Percentiles rank a stretch among this genome's conserved stretches.
phyloP scores from a whole-genome alignment of 75 land plant species.

The Chamaecyparis obtusa region DNA sequence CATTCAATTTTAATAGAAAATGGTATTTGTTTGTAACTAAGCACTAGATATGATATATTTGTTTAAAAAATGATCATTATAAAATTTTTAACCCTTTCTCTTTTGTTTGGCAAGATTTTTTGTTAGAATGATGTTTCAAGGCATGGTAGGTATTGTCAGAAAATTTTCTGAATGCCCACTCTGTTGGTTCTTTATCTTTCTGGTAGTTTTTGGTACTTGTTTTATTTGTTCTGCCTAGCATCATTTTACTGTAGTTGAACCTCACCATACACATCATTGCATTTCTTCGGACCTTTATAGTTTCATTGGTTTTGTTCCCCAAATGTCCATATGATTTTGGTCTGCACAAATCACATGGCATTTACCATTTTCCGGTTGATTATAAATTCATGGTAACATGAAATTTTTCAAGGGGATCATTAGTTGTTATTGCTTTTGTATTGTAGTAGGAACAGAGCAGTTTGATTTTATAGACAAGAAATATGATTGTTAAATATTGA shows the following conservation, averaged over 20 bases:
- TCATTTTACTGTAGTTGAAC: neutral
- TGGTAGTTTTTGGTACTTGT: neutral
- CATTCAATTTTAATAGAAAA: neutral
- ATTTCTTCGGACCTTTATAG: neutral
- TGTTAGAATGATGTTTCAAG: neutral
- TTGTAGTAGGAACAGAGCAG: neutral
- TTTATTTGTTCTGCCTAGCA: neutral
- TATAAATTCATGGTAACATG: neutral
- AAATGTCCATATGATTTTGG: neutral
- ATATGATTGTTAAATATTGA: neutral
- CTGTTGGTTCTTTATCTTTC: no score
- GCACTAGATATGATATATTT: neutral
- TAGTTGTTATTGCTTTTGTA: constrained; percentile 3
- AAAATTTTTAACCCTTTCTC: neutral
- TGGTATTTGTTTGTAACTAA: neutral
- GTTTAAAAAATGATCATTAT: no score
- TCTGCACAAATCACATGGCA: neutral
- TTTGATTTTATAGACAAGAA: neutral
- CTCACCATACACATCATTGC: neutral
- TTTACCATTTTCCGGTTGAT: neutral
- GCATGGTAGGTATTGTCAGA: neutral
- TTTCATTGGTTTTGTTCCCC: neutral
- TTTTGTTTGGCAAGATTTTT: neutral
- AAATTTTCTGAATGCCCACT: neutral
- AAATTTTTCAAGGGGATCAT: neutral